Percentiles rank a stretch among this genome's conserved stretches.
Evolutionary conservation across 306 rosid species (phyloP).

Genomic region (Comarum palustre): DNA sequence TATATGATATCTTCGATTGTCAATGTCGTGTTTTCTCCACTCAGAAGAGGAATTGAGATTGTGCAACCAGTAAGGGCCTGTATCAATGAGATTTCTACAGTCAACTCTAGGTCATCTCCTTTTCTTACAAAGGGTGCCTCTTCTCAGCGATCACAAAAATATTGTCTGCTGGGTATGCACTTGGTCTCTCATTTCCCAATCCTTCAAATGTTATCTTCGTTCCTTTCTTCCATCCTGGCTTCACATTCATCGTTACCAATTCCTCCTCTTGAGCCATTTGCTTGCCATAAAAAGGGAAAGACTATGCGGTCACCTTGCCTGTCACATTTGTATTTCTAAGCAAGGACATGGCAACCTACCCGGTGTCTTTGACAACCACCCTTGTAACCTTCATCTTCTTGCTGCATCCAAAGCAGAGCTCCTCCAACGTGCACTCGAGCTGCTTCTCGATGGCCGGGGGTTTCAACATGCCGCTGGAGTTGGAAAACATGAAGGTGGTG

Average conservation of each 20-base stretch:
- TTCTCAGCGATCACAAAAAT: constrained; percentile 53
- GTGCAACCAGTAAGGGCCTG: constrained; percentile 69
- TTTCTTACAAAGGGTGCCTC: constrained; percentile 56
- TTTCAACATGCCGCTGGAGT: constrained; percentile 70
- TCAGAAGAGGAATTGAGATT: constrained; percentile 58
- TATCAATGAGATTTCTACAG: constrained; percentile 49
- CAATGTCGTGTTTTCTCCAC: constrained; percentile 53
- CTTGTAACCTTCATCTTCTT: constrained; percentile 66
- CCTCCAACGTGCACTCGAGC: constrained; percentile 82
- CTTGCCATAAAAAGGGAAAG: no score
- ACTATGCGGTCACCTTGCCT: background rate
- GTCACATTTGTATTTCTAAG: background rate
- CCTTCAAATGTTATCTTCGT: constrained; percentile 82
- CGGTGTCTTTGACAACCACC: constrained; percentile 39
- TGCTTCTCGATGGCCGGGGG: constrained; percentile 58
- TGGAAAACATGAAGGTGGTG: constrained; percentile 65
- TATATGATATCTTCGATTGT: constrained; percentile 42
- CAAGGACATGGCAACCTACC: constrained; percentile 43
- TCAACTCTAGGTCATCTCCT: constrained; percentile 69
- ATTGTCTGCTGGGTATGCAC: constrained; percentile 49
- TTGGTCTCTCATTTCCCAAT: constrained; percentile 53
- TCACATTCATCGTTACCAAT: constrained; percentile 50
- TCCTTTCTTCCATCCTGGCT: constrained; percentile 90
- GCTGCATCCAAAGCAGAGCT: constrained; percentile 73
- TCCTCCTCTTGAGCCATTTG: constrained; percentile 56